Evolutionary conservation across 2,329 filamentous ascomycete genomes (phyloP).

Genomic region (Colletotrichum sp.): DNA sequence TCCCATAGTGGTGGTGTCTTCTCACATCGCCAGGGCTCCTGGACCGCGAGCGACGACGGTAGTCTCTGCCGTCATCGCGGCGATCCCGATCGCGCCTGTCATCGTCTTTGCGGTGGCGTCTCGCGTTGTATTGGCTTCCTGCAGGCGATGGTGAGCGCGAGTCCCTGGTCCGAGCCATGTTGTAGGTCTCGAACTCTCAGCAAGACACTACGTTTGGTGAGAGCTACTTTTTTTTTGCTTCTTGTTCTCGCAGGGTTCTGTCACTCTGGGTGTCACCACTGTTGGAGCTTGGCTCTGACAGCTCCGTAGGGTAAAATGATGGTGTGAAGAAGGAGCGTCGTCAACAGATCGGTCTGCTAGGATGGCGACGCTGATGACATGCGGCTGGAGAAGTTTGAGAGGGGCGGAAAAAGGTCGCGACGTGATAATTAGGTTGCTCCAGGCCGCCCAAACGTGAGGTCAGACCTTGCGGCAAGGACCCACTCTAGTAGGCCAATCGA

Average conservation of each 20-base stretch:
- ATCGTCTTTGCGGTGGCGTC: constrained; percentile 69
- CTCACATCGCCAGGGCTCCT: constrained; percentile 68
- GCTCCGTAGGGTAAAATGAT: background rate
- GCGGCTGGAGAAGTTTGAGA: background rate
- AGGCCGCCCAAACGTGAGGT: background rate
- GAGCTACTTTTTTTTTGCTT: constrained; percentile 23
- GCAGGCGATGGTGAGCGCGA: constrained; percentile 91
- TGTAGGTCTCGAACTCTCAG: constrained; percentile 44
- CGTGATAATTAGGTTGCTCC: constrained; percentile 5
- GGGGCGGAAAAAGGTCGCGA: constrained; percentile 18
- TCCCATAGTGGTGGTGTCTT: constrained; percentile 23
- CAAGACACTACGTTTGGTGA: constrained; percentile 35
- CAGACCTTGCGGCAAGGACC: background rate
- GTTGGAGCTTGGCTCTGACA: background rate
- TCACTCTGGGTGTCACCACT: constrained; percentile 11
- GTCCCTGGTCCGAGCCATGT: constrained; percentile 69
- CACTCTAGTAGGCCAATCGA: background rate
- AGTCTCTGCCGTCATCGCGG: constrained; percentile 53
- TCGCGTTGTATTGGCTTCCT: constrained; percentile 81
- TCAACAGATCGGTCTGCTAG: background rate
- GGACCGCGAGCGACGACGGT: constrained; percentile 63
- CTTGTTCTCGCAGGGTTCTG: background rate
- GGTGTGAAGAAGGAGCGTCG: background rate
- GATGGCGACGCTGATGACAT: background rate
- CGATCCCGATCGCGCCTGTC: constrained; percentile 61